Conservation (phyloP, 805 yeast species). For the Candida mattraensis region DNA sequence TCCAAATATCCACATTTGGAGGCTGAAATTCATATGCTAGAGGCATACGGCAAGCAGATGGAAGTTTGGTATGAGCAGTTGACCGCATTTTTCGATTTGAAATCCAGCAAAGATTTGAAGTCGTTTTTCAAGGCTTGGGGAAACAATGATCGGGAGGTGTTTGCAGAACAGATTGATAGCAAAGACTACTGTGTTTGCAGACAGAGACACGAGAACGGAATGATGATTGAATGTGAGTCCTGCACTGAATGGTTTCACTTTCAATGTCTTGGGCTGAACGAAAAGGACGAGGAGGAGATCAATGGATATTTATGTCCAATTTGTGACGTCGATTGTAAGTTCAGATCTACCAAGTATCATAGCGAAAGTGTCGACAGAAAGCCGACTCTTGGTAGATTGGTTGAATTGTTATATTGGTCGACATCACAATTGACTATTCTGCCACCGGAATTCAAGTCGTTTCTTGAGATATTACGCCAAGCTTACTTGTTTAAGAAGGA, state of each 20-base stretch:
- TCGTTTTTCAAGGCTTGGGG: constrained; percentile 12
- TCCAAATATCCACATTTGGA: constrained; percentile 13
- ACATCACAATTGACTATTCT: constrained; percentile 12
- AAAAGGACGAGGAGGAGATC: constrained; percentile 30
- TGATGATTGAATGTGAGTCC: constrained; percentile 68
- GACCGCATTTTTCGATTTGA: constrained; percentile 8
- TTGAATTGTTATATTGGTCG: constrained; percentile 16
- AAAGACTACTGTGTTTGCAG: constrained; percentile 62
- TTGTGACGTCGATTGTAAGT: constrained; percentile 41
- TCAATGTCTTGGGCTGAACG: constrained; percentile 47
- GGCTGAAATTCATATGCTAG: constrained; percentile 7
- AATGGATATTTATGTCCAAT: constrained; percentile 52
- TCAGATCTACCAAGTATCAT: constrained; percentile 22
- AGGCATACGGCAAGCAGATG: constrained; percentile 7
- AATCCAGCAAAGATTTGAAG: constrained; percentile 17
- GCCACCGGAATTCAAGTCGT: constrained; percentile 18
- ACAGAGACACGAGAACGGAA: constrained; percentile 51
- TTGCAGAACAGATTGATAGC: constrained; percentile 19
- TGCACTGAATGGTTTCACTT: constrained; percentile 76
- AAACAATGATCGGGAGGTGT: constrained; percentile 13
- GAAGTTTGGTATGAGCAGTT: constrained; percentile 20
- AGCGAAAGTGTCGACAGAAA: constrained; percentile 8
- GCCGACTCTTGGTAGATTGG: constrained; percentile 14
- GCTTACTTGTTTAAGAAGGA: constrained; percentile 12
- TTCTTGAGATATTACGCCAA: constrained; percentile 15